Conservation (phyloP, 192 early-diverging fungal species). For the Coemansia sp. region DNA sequence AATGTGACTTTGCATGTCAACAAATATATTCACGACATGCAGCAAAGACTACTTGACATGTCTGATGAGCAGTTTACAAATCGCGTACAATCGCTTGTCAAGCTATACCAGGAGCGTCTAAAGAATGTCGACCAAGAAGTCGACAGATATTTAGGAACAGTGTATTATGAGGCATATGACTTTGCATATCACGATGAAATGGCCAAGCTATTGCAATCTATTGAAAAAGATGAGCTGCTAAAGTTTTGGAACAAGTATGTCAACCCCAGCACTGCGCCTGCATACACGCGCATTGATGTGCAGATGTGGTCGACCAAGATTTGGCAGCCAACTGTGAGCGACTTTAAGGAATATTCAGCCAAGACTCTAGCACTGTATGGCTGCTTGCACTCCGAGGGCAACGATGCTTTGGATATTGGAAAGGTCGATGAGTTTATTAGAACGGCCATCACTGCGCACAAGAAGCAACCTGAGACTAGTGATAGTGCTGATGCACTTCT, state of each 20-base stretch:
- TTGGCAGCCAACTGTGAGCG: slow-evolving; percentile 8
- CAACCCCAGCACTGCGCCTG: slow-evolving; percentile 26
- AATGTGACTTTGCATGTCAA: slow-evolving; percentile 83
- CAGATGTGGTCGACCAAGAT: slow-evolving; percentile 23
- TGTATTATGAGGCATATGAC: slow-evolving; percentile 68
- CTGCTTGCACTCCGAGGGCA: slow-evolving; percentile 17
- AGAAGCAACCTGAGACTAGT: not conserved
- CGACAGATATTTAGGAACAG: slow-evolving; percentile 62
- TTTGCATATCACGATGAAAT: slow-evolving; percentile 62
- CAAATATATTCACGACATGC: slow-evolving; percentile 67
- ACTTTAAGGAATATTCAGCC: slow-evolving; percentile 14
- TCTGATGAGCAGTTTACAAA: slow-evolving; percentile 58
- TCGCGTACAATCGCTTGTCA: slow-evolving; percentile 63
- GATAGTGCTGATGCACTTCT: not conserved
- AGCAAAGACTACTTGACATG: slow-evolving; percentile 16
- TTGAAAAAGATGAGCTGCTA: slow-evolving; percentile 26
- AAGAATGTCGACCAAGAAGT: slow-evolving; percentile 74
- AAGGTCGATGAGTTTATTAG: slow-evolving; percentile 9
- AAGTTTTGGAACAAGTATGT: slow-evolving; percentile 39
- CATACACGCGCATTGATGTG: slow-evolving; percentile 37
- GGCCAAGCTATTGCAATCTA: slow-evolving; percentile 7
- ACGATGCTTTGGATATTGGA: not conserved
- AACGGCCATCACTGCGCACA: not conserved
- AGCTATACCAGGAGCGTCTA: slow-evolving; percentile 62
- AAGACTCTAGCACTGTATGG: slow-evolving; percentile 17